Evolutionary conservation across 768 basidiomycete genomes (phyloP), one percentile per base, ranked within the genome.

Genomic region (Piloderma croceum): DNA sequence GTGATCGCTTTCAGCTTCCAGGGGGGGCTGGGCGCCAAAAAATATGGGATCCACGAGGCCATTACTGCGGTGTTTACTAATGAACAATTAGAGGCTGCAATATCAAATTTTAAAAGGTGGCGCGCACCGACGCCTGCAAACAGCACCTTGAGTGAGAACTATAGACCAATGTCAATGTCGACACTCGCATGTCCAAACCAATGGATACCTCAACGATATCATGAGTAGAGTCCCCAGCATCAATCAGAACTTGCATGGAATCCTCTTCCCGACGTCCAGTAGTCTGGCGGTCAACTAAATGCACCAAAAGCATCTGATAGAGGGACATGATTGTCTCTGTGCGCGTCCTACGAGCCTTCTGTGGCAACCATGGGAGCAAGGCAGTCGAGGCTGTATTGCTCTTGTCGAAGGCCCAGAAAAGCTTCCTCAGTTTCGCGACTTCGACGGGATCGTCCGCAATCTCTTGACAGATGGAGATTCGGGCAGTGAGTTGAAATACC

Each of bases 31-130:
- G 52, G 38, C 5, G 54, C 59, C 3, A 69, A 56, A 38, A 60
- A 58, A 5, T 69, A 33, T 1, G 68, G 42, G 10, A 50, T 54
- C 66, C 67, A 69, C 39, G 62, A 65, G 4, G 59, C 65, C 67
- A 24, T 18, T 20, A n/a, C n/a, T n/a, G n/a, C n/a, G n/a, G n/a
- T n/a, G n/a, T n/a, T n/a, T n/a, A n/a, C n/a, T n/a, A n/a, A n/a
- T n/a, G n/a, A n/a, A n/a, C n/a, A n/a, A n/a, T n/a, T n/a, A n/a
- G n/a, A n/a, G n/a, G n/a, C n/a, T n/a, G n/a, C n/a, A n/a, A n/a
- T n/a, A n/a, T n/a, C n/a, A n/a, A n/a, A n/a, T n/a, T n/a, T n/a
- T n/a, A n/a, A n/a, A n/a, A n/a, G n/a, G n/a, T n/a, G n/a, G n/a
- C n/a, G n/a, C n/a, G n/a, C n/a, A n/a, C n/a, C n/a, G n/a, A n/a